A percentile compares a stretch with the other conserved stretches of the same genome.
Evolutionary conservation across 179 eudicot genomes (phyloP).

Genomic region (Silene coronaria): DNA sequence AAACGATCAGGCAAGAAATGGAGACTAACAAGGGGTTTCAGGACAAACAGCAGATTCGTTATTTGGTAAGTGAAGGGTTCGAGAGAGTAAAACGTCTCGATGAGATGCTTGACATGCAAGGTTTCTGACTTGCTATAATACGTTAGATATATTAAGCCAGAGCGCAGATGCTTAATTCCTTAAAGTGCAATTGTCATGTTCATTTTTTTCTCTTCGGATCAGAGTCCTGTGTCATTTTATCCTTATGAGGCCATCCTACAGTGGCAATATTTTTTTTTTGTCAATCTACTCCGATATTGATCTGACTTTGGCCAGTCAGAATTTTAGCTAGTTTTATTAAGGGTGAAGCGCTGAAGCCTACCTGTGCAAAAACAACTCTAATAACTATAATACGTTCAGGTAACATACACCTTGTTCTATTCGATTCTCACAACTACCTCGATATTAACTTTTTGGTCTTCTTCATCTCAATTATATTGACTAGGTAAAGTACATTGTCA

Average conservation of each 20-base stretch:
- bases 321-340: not conserved
- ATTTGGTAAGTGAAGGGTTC: slow-evolving; percentile 65
- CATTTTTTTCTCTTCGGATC: not conserved
- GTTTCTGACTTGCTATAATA: slow-evolving; percentile 32
- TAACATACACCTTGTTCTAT: no score
- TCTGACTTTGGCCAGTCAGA: not conserved
- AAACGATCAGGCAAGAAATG: slow-evolving; percentile 68
- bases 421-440: no score
- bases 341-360: no score
- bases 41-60: slow-evolving; percentile 78
- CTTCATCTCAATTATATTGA: no score
- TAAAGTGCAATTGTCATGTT: not conserved
- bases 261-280: not conserved
- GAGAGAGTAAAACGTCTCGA: slow-evolving; percentile 62
- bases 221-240: not conserved
- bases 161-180: not conserved
- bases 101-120: slow-evolving; percentile 98
- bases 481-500: no score
- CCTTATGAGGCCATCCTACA: not conserved
- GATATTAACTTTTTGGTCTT: no score
- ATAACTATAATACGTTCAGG: no score
- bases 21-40: slow-evolving; percentile 59
- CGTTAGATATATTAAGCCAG: not conserved
- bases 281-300: not conserved
- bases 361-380: no score